phyloP scores from a whole-genome alignment of 768 basidiomycete species.

The Chalciporus piperatus region DNA sequence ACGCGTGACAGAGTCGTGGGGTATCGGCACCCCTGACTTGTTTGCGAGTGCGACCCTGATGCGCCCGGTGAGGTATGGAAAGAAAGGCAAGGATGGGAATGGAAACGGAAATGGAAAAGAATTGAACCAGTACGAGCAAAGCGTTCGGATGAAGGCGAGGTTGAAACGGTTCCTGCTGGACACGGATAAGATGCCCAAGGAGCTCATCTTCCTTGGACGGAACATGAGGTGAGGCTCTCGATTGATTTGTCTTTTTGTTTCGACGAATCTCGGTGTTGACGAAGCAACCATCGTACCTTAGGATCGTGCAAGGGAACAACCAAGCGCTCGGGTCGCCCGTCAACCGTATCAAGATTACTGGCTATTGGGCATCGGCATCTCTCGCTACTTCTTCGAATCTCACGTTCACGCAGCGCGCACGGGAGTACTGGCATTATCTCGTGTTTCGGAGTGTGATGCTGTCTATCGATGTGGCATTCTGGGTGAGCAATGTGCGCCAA shows the following conservation, averaged over 20 bases:
- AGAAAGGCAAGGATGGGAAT: not conserved
- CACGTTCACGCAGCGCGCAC: slow-evolving; percentile 38
- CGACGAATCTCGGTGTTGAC: too few species aligned
- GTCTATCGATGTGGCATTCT: slow-evolving; percentile 71
- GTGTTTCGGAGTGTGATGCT: slow-evolving; percentile 65
- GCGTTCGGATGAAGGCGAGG: slow-evolving; percentile 64
- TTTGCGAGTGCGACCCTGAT: slow-evolving; percentile 73
- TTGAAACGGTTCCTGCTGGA: slow-evolving; percentile 66
- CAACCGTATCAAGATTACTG: slow-evolving; percentile 88
- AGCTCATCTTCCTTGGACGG: slow-evolving; percentile 68
- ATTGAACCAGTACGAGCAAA: slow-evolving; percentile 65
- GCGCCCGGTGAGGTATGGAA: slow-evolving; percentile 49
- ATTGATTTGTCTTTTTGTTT: too few species aligned
- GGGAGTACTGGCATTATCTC: slow-evolving; percentile 57
- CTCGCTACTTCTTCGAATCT: slow-evolving; percentile 47
- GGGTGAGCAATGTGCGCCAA: slow-evolving; percentile 51
- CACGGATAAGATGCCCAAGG: slow-evolving; percentile 78
- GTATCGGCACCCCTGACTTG: slow-evolving; percentile 66
- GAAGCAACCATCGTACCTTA: too few species aligned
- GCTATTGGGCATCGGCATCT: slow-evolving; percentile 75
- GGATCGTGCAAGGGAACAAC: slow-evolving; percentile 62
- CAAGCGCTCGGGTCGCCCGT: slow-evolving; percentile 83
- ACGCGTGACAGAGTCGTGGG: slow-evolving; percentile 56
- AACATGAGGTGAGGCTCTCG: slow-evolving; percentile 58
- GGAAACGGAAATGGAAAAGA: slow-evolving; percentile 17